These are phyloP conservation scores for Avicennia marina DNA, from an alignment of 257 asterid species.

Conservation along the genomic window DNA sequence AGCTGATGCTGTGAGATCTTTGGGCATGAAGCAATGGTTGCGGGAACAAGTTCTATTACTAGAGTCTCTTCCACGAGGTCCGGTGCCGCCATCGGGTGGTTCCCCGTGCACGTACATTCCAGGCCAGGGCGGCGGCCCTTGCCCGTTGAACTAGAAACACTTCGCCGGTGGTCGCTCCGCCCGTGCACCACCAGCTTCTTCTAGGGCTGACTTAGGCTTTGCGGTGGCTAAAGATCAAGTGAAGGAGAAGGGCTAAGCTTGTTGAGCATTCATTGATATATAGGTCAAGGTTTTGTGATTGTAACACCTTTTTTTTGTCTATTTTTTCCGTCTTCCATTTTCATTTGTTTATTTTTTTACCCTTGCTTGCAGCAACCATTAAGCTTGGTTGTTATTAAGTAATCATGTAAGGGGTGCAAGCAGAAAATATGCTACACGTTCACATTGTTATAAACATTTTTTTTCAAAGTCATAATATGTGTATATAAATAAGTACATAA, in stretches of 20 bases:
- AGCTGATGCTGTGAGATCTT: slow-evolving; percentile 32
- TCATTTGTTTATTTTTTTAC: background rate
- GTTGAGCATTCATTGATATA: background rate
- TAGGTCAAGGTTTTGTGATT: background rate
- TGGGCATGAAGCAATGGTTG: slow-evolving; percentile 22
- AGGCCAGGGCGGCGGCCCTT: slow-evolving; percentile 21
- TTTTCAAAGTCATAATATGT: too few relatives aligned
- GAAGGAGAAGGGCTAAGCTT: slow-evolving; percentile 1
- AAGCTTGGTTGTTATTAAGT: slow-evolving; percentile 10
- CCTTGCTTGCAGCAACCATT: background rate
- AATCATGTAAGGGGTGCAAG: background rate
- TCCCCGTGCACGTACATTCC: slow-evolving; percentile 58
- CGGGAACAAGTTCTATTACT: slow-evolving; percentile 9
- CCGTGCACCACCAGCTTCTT: slow-evolving; percentile 7
- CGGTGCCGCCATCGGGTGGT: slow-evolving; percentile 32
- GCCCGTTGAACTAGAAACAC: slow-evolving; percentile 35
- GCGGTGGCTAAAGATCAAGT: slow-evolving; percentile 6
- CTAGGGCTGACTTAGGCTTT: background rate
- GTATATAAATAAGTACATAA: too few relatives aligned
- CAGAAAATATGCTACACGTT: background rate
- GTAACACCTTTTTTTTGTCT: background rate
- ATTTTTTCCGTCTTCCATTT: too few relatives aligned
- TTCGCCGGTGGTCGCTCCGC: slow-evolving; percentile 22
- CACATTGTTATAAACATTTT: too few relatives aligned
- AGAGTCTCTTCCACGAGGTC: slow-evolving; percentile 50